phyloP scores from a whole-genome alignment of 2,329 filamentous ascomycete genomes.

The Lachnellula occidentalis region DNA sequence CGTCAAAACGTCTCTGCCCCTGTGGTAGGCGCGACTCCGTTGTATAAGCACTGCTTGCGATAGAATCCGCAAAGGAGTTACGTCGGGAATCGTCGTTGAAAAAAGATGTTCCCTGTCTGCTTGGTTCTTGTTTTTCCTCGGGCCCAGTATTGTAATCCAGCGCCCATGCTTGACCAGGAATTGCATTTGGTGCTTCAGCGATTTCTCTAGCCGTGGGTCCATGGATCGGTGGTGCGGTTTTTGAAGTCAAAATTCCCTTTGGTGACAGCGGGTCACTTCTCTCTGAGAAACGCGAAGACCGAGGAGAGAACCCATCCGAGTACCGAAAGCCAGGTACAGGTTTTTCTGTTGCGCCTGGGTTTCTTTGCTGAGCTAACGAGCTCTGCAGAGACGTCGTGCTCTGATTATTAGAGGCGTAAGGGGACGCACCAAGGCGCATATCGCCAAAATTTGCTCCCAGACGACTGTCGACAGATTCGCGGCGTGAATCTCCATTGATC shows the following conservation, averaged over 20 bases:
- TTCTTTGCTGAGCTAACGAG: conserved; percentile 61
- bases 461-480: conserved; percentile 75
- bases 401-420: conserved; percentile 71
- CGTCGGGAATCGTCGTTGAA: conserved; percentile 53
- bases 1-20: conserved; percentile 68
- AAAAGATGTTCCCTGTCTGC: conserved; percentile 32
- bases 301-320: conserved; percentile 45
- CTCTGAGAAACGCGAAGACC: conserved; percentile 13
- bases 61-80: conserved; percentile 70
- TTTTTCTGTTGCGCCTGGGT: conserved; percentile 39
- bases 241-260: conserved; percentile 31
- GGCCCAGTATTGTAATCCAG: conserved; percentile 38
- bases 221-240: conserved; percentile 71
- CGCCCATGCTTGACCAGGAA: conserved; percentile 78
- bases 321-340: conserved; percentile 38
- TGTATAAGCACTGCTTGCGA: conserved; percentile 75
- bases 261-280: conserved; percentile 10
- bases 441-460: conserved; percentile 68
- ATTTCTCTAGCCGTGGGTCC: conserved; percentile 60
- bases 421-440: conserved; percentile 62
- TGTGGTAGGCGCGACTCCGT: conserved; percentile 65
- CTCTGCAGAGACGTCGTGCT: conserved; percentile 71
- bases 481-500: conserved; percentile 46
- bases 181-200: conserved; percentile 69
- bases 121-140: conserved; percentile 60